Conservation (phyloP, 345 rosid species). For the Salix suchowensis region DNA sequence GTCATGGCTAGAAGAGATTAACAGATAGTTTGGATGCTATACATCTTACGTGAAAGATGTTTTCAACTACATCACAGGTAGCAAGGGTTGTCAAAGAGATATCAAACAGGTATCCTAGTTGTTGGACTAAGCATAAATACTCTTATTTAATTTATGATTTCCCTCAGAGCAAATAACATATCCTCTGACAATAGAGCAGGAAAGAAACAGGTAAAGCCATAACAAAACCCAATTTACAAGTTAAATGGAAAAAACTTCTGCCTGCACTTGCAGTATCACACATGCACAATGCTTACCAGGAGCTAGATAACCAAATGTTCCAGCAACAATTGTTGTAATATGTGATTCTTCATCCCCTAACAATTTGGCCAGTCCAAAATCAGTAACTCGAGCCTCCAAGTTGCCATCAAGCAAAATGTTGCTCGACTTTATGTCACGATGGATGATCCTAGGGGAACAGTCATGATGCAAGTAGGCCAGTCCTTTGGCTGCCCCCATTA, state of each 20-base stretch:
- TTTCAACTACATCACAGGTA: neutral
- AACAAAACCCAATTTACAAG: neutral
- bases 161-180: neutral
- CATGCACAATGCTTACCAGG: constrained; percentile 58
- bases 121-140: neutral
- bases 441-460: constrained; percentile 98
- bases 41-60: neutral
- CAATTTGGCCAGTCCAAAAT: constrained; percentile 95
- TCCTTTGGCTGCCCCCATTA: constrained; percentile 97
- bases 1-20: neutral
- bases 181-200: neutral
- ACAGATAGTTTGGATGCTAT: neutral
- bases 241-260: neutral
- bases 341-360: constrained; percentile 96
- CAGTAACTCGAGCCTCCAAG: constrained; percentile 96
- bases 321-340: constrained; percentile 97
- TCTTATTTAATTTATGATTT: neutral
- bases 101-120: neutral
- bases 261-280: neutral
- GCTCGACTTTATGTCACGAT: constrained; percentile 97
- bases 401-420: constrained; percentile 95
- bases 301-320: constrained; percentile 97
- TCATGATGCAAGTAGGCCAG: constrained; percentile 95
- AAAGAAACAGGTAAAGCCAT: neutral
- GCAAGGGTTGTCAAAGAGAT: neutral